Percentiles rank a stretch among this genome's conserved stretches.
Conservation (phyloP, 1,284 basidiomycete genomes). For the Cryptococcus sp. region DNA sequence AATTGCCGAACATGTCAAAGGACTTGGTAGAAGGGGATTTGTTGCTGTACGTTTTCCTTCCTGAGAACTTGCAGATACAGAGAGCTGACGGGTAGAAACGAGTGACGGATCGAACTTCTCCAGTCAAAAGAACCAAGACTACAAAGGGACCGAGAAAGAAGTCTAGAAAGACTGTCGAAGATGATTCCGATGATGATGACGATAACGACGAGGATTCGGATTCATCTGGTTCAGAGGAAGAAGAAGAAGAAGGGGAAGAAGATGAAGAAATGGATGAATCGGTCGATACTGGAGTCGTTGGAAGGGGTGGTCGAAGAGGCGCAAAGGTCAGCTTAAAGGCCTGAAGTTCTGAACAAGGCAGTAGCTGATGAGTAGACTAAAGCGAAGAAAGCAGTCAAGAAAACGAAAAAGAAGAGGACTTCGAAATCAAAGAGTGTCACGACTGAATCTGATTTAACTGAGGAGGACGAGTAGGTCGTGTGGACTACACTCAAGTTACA, state of each 20-base stretch:
- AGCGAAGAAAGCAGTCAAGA: conserved; percentile 33
- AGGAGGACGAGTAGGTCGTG: conserved; percentile 5
- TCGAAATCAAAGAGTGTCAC: not conserved
- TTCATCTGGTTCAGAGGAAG: conserved; percentile 20
- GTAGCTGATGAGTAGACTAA: conserved; percentile 22
- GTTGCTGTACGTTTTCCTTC: not conserved
- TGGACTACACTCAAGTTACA: too few species aligned
- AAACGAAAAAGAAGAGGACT: conserved; percentile 7
- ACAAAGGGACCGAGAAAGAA: conserved; percentile 2
- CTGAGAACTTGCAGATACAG: not conserved
- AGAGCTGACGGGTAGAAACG: conserved; percentile 5
- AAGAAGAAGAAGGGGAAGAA: conserved; percentile 12
- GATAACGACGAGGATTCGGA: conserved; percentile 9
- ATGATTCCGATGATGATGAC: conserved; percentile 13
- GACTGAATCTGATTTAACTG: conserved; percentile 2
- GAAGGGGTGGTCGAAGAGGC: conserved; percentile 36
- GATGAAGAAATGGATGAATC: conserved; percentile 17
- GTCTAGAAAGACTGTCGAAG: conserved; percentile 8
- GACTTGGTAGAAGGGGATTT: conserved; percentile 17
- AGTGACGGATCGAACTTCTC: conserved; percentile 7
- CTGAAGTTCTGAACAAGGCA: not conserved
- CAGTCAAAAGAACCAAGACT: conserved; percentile 12
- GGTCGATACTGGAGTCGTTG: conserved; percentile 23
- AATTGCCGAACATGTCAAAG: conserved; percentile 21
- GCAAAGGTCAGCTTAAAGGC: conserved; percentile 35